Evolutionary conservation across 2,329 filamentous ascomycete species (phyloP), one percentile per base, ranked within the genome.

Genomic region (Chalaropsis ovoidea): DNA sequence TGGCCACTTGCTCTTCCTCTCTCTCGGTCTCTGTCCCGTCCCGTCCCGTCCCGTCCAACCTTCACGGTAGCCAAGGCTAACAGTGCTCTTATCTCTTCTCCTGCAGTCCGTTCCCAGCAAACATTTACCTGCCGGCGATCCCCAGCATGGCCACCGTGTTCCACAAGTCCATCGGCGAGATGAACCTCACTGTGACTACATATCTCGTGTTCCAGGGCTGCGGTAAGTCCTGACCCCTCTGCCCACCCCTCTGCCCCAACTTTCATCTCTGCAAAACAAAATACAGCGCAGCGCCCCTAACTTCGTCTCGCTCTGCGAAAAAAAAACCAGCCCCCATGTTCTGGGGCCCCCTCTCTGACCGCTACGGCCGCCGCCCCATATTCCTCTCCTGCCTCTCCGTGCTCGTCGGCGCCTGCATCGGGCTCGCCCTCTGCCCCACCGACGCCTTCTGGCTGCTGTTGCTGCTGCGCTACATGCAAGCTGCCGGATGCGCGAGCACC

Each of bases 111-210:
- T 62, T 75, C 39, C 73, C 73, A 0, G 73, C 73, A 31, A 75
- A 74, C 68, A 74, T 75, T 27, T 75, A 74, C 60, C 72, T 74
- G 35, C 73, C 73, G 1, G 72, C 72, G 2, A 71, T 75, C 2
- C 73, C 72, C 0, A 70, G 69, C 4, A 64, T 75, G 7, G 66
- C 71, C 2, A 52, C 62, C 0, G 73, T 69, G n/a, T 74, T 75
- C 49, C 61, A 70, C 4, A 63, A 69, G 61, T 73, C 72, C 0
- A 70, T 71, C 3, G 73, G 73, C 42, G 65, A 67, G 3, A 68
- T 75, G n/a, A 74, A 75, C 65, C 69, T 71, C 61, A 73, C 72
- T 0, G 73, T 75, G 0, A 75, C 74, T 0, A 71, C 70, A 0
- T 75, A 75, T 27, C 68, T 75, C 2, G 67, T 71, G 0, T 72